Evolutionary conservation across 108 stramenopile genomes (phyloP).

Genomic region (Aurantiochytrium sp.): DNA sequence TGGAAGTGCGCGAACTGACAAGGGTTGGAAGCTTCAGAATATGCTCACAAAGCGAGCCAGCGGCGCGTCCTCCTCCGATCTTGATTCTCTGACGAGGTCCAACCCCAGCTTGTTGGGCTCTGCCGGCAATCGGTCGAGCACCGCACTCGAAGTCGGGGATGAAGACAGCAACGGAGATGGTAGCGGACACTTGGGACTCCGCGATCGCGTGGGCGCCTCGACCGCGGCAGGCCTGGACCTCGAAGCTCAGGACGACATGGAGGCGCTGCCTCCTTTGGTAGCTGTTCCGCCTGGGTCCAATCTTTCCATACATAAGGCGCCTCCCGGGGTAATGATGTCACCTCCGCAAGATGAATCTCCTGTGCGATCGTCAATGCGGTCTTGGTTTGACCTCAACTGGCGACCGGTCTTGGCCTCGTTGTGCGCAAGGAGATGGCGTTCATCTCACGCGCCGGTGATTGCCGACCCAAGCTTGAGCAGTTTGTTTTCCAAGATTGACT

Average conservation of each 20-base stretch:
- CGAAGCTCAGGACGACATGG: not conserved
- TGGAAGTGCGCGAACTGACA: too few relatives aligned
- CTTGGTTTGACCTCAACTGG: not conserved
- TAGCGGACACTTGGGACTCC: too few relatives aligned
- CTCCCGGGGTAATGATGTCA: not conserved
- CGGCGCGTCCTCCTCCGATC: too few relatives aligned
- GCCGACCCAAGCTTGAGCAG: not conserved
- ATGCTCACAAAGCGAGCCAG: too few relatives aligned
- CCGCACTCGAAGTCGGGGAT: too few relatives aligned
- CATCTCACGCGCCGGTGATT: not conserved
- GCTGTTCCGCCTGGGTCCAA: not conserved
- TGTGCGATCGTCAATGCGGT: not conserved
- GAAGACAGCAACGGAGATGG: too few relatives aligned
- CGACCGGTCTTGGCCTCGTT: not conserved
- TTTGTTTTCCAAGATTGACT: not conserved
- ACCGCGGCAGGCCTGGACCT: not conserved
- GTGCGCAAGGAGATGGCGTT: not conserved
- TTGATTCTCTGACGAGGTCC: too few relatives aligned
- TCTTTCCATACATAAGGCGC: too few relatives aligned
- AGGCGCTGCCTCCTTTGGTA: not conserved
- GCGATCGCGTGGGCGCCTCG: not conserved
- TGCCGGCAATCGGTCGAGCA: too few relatives aligned
- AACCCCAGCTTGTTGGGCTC: too few relatives aligned
- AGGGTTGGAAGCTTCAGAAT: too few relatives aligned
- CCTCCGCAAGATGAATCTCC: not conserved